A percentile compares a stretch with the other conserved stretches of the same genome.
Conservation (phyloP, 1,284 basidiomycete genomes). For the Apiotrichum gracile region DNA sequence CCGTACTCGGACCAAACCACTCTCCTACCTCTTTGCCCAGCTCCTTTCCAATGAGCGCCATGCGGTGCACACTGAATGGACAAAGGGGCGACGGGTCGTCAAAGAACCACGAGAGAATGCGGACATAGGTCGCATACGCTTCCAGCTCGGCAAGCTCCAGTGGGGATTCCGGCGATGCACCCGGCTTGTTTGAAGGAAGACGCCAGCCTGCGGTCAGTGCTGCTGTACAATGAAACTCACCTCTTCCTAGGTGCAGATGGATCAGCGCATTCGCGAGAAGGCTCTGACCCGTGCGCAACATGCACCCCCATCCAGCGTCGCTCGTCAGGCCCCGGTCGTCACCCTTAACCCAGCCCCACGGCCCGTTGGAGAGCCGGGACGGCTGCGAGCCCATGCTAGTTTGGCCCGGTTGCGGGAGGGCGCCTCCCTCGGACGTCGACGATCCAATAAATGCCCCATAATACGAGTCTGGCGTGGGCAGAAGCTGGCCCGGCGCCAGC, state of each 20-base stretch:
- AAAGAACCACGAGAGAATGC: slow-evolving; percentile 88
- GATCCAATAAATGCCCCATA: slow-evolving; percentile 49
- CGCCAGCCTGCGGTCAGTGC: slow-evolving; percentile 66
- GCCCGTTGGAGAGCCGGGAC: slow-evolving; percentile 15
- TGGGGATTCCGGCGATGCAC: slow-evolving; percentile 11
- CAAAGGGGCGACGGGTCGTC: slow-evolving; percentile 82
- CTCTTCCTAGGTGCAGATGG: slow-evolving; percentile 75
- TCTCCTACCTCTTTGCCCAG: slow-evolving; percentile 92
- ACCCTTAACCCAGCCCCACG: slow-evolving; percentile 47
- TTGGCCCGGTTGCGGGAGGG: neutral
- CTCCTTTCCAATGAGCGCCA: slow-evolving; percentile 90
- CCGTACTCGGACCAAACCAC: slow-evolving; percentile 97
- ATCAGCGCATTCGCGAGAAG: slow-evolving; percentile 83
- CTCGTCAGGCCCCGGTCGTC: slow-evolving; percentile 75
- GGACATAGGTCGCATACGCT: slow-evolving; percentile 60
- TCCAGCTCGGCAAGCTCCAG: slow-evolving; percentile 28
- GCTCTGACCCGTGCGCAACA: slow-evolving; percentile 91
- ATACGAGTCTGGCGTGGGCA: slow-evolving; percentile 45
- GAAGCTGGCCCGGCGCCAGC: slow-evolving; percentile 31
- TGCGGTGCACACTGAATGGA: slow-evolving; percentile 92
- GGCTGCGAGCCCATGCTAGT: neutral
- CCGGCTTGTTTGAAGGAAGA: slow-evolving; percentile 46
- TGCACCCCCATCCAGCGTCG: slow-evolving; percentile 97
- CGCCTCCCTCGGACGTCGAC: neutral
- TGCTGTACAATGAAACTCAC: slow-evolving; percentile 51